These are phyloP conservation scores for Candida glucosophila DNA, from an alignment of 1,139 yeast genomes.

Conservation along the genomic window DNA sequence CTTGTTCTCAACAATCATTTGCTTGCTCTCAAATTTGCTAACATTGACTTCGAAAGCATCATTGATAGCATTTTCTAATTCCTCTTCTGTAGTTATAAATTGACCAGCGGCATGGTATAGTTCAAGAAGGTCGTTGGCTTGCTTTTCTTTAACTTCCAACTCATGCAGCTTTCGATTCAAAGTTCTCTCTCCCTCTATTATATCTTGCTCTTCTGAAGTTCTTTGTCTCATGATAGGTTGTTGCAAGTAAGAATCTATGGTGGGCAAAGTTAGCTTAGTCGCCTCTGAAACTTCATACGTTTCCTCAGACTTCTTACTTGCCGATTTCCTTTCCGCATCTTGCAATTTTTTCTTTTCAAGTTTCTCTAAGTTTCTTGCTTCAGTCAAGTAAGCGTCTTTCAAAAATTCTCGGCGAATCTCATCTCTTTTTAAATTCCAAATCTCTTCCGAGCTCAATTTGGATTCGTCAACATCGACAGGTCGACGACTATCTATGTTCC, in stretches of 20 bases:
- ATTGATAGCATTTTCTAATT: constrained; percentile 48
- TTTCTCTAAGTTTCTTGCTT: constrained; percentile 42
- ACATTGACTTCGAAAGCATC: constrained; percentile 45
- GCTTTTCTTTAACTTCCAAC: constrained; percentile 27
- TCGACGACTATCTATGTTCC: constrained; percentile 36
- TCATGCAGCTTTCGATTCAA: constrained; percentile 28
- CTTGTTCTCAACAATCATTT: constrained; percentile 27
- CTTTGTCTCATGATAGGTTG: constrained; percentile 69
- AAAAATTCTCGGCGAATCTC: constrained; percentile 68
- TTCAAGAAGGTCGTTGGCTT: constrained; percentile 52
- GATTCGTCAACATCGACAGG: constrained; percentile 27
- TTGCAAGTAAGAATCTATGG: constrained; percentile 58
- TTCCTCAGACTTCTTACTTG: constrained; percentile 14
- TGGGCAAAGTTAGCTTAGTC: constrained; percentile 65
- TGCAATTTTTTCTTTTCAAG: constrained; percentile 27
- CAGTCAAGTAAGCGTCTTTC: constrained; percentile 56
- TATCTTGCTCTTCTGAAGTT: constrained; percentile 54
- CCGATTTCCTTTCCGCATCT: constrained; percentile 17
- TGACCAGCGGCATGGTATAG: constrained; percentile 64
- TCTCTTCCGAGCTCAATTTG: constrained; percentile 38
- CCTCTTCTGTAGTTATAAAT: constrained; percentile 59
- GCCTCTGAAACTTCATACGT: constrained; percentile 40
- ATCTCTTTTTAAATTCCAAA: constrained; percentile 49
- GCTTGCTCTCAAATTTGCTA: constrained; percentile 28
- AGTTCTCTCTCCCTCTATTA: constrained; percentile 33